Base-by-base conservation (phyloP, 257 asterid species). In the Fraxinus americana region DNA sequence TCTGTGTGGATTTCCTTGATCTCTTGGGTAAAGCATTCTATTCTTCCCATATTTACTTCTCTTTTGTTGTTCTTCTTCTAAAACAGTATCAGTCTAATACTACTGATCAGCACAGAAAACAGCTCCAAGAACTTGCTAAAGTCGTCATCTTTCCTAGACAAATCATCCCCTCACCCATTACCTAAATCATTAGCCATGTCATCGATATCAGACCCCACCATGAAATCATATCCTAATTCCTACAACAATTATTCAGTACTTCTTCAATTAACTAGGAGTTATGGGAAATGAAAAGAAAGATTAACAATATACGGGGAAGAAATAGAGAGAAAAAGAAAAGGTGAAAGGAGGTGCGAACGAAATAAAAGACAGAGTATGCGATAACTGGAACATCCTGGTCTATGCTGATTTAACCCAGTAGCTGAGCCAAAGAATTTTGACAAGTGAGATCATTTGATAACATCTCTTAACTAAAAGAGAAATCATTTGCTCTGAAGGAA, bases 181-280 rank as follows among this genome's bases (percentile, higher is more conserved):
- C 69, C 36, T 25, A 23, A 23, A 63, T 25, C 69, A 63, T 63
- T 27, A 35, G 35, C 65, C 69, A 63, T 23, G 19, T 23, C 16
- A 63, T 63, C 35, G 36, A 25, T 32, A 63, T 63, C 19, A 63
- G 35, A 63, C 69, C 69, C 69, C 69, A 10, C 69, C 36, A 63
- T 17, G 19, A 63, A 63, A 63, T 25, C 34, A 3, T 63, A 63
- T 9, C 19, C 32, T 59, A 59, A 59, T 23, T 59, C 67, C 67
- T 21, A 23, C 5, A 12, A 63, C 19, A 63, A 59, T 27, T 63
- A 25, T 23, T 63, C 27, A 35, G 16, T 32, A 63, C 21, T 54
- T 8, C 25, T n/a, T n/a, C 65, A 54, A 54, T 54, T 54, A 54
- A 54, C 65, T 3, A 54, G 65, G 65, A 54, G 11, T n/a, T 19